Evolutionary conservation across 176 grass and related monocot genomes (phyloP), one percentile per base, ranked within the genome.

Genomic region (Coix lacrymajobi): DNA sequence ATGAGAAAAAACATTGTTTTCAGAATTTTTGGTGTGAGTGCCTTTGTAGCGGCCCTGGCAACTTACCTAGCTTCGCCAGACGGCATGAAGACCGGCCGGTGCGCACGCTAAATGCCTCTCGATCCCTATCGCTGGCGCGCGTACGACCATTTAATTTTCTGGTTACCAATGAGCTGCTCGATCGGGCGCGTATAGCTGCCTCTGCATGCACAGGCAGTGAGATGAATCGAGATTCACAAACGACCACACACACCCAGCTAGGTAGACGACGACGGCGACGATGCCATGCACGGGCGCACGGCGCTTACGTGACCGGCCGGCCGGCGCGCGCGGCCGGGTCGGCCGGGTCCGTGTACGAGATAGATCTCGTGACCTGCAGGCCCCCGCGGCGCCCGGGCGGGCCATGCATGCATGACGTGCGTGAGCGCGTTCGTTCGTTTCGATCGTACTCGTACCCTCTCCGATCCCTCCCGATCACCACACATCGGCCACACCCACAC

Each of bases 201-300:
- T n/a, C n/a, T n/a, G n/a, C n/a, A n/a, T n/a, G n/a, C 25, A 31
- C 45, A 7, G 1, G 46, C 31, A 3, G 17, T 32, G 45, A 49
- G 45, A 49, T 32, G 7, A 46, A 33, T 34, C 8, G 26, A 33
- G 46, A 38, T 38, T 7, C 7, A 25, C 40, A 57, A 57, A 57
- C 8, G n/a, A n/a, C n/a, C n/a, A n/a, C 20, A 16, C 4, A 16
- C 39, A 29, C 34, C 3, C 4, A 36, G 34, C 34, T 17, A 69
- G 43, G 70, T 73, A 32, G 44, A 33, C 16, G 44, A 76, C 5
- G 71, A 45, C 13, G 14, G 17, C 8, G 66, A 73, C 14, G 45
- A 80, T 12, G 11, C 65, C n/a, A 36, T 37, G 79, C 77, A 85
- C 75, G 74, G 51, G 25, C 26, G 79, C 77, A 85, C 75, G 74